Evolutionary conservation across 208 protist genomes (phyloP), one percentile per base, ranked within the genome.

Genomic region (Perkinsela sp.): DNA sequence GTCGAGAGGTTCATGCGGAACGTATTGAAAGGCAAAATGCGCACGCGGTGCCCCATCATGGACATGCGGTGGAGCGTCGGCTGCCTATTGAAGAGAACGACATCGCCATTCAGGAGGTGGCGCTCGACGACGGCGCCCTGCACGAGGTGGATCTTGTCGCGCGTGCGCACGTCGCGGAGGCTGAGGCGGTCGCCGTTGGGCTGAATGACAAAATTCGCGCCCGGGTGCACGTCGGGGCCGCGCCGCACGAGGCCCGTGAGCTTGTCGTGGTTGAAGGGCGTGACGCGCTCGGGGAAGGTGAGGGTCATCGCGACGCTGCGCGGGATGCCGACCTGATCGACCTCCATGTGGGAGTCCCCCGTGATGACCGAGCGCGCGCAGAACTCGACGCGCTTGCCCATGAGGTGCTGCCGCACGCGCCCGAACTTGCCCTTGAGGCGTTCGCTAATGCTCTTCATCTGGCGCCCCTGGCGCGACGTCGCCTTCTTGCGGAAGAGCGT

Each of bases 361-460:
- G 96, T 98, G 83, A 99, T 99, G 72, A 99, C 97, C 0, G 97
- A 98, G 48, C 97, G 87, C 1, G 96, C 96, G 48, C 83, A 96
- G 77, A 98, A 99, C 76, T 99, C 96, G 28, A 98, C 95, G 70
- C 97, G 93, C 79, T 99, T 99, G 67, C 97, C 97, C 96, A 99
- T 99, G 1, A 99, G 75, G 77, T 99, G 97, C 30, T 91, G 90
- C 66, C 97, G 83, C 40, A 99, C 86, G 28, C 95, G 78, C 30
- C 97, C 97, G 76, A 95, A 92, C 80, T 99, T 99, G 32, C 96
- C 96, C 76, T 97, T 97, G 6, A 99, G 77, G 28, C 97, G 85
- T 79, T 99, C 90, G 68, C 85, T 83, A 66, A 99, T 94, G 16
- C 92, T 91, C 81, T 99, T 99, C 28, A 98, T 73, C 68, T 93